These are phyloP conservation scores for Xerocomellus amylosporus DNA, from an alignment of 768 basidiomycete species.

Conservation along the genomic window DNA sequence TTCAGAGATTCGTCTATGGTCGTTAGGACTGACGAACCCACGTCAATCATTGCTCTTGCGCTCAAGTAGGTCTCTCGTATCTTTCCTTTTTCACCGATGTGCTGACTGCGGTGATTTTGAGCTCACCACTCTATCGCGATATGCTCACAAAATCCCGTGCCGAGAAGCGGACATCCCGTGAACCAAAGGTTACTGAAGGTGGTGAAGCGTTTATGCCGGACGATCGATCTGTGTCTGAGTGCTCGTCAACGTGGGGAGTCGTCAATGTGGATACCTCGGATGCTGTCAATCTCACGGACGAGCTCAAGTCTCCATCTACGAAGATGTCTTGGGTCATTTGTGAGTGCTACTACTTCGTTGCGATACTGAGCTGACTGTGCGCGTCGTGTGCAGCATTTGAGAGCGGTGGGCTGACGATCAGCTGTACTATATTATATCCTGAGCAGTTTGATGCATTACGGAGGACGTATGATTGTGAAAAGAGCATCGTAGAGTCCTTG, in stretches of 20 bases:
- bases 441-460: conserved; percentile 96
- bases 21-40: conserved; percentile 94
- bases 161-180: conserved; percentile 67
- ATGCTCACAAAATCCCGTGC: conserved; percentile 74
- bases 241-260: conserved; percentile 89
- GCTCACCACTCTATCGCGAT: conserved; percentile 80
- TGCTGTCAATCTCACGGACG: conserved; percentile 68
- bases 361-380: conserved; percentile 6
- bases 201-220: conserved; percentile 93
- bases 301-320: conserved; percentile 70
- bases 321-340: conserved; percentile 81
- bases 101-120: conserved; percentile 27
- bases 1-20: conserved; percentile 95
- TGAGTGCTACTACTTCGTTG: conserved; percentile 36
- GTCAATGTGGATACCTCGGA: conserved; percentile 77
- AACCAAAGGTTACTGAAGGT: conserved; percentile 55
- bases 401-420: conserved; percentile 85
- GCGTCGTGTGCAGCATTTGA: conserved; percentile 64
- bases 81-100: neutral
- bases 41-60: conserved; percentile 94
- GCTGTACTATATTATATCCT: conserved; percentile 91
- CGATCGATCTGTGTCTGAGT: conserved; percentile 76
- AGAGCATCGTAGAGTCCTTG: conserved; percentile 89
- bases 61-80: conserved; percentile 59
- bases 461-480: conserved; percentile 89